phyloP scores from a whole-genome alignment of 768 basidiomycete species.

The Xerocomellus dryophilus region DNA sequence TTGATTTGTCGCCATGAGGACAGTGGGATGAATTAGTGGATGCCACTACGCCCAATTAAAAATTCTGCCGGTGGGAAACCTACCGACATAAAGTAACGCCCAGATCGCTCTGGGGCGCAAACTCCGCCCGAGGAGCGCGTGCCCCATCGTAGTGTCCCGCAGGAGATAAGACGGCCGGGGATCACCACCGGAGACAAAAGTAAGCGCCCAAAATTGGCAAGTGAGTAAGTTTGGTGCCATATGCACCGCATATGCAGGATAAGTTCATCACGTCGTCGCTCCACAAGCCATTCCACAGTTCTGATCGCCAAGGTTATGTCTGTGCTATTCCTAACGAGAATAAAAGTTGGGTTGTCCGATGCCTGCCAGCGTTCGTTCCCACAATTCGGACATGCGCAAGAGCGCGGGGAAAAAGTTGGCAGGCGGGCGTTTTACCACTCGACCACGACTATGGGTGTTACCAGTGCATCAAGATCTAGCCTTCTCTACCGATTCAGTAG shows the following conservation, averaged over 20 bases:
- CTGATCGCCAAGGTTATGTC: background rate
- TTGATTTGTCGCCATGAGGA: constrained; percentile 18
- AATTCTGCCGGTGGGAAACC: background rate
- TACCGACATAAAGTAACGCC: background rate
- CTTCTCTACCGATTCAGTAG: background rate
- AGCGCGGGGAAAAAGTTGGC: background rate
- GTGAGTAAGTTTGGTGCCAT: constrained; percentile 5
- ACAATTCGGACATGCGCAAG: background rate
- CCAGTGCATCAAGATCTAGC: background rate
- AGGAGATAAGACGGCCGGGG: background rate
- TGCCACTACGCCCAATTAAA: background rate
- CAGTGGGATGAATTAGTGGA: background rate
- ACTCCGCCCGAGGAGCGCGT: background rate
- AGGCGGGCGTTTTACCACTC: background rate
- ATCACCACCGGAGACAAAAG: background rate
- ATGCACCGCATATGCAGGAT: no score
- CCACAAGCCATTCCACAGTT: background rate
- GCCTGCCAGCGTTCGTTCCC: constrained; percentile 1
- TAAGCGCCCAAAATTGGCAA: constrained; percentile 5
- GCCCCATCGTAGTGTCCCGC: background rate
- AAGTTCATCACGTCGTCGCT: no score
- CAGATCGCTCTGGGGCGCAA: background rate
- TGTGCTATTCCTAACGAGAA: background rate
- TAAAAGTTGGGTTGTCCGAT: no score
- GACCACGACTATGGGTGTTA: background rate